A percentile compares a stretch with the other conserved stretches of the same genome.
phyloP scores from a whole-genome alignment of 805 yeast genomes.

The Monosporozyma yasuniensis region DNA sequence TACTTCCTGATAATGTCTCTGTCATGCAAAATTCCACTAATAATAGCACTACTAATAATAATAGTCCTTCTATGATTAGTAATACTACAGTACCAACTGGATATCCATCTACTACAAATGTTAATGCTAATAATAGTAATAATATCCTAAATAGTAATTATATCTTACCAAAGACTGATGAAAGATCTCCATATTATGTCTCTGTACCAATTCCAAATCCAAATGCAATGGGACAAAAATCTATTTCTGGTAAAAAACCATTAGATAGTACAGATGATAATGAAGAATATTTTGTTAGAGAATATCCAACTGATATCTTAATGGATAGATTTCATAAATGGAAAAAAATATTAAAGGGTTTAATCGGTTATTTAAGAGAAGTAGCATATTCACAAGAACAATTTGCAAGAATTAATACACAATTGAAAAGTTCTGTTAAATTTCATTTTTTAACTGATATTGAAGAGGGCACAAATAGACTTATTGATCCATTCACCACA shows the following conservation, averaged over 20 bases:
- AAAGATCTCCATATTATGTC: constrained; percentile 27
- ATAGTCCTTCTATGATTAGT: background rate
- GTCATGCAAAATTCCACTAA: constrained; percentile 2
- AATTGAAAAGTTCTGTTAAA: constrained; percentile 58
- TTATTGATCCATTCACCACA: constrained; percentile 43
- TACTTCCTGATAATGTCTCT: constrained; percentile 12
- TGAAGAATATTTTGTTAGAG: constrained; percentile 24
- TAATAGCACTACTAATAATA: background rate
- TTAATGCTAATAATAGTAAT: background rate
- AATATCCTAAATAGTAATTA: background rate
- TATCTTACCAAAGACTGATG: constrained; percentile 23
- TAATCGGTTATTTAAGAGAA: constrained; percentile 63
- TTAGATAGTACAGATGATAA: constrained; percentile 11
- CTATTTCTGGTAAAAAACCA: background rate
- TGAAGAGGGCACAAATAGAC: constrained; percentile 28
- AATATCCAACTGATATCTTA: constrained; percentile 68
- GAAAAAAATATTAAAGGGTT: constrained; percentile 65
- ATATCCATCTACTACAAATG: background rate
- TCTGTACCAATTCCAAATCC: constrained; percentile 30
- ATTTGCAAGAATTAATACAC: constrained; percentile 56
- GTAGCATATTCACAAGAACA: constrained; percentile 76
- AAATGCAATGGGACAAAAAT: constrained; percentile 7
- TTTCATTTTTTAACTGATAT: constrained; percentile 32
- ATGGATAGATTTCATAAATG: constrained; percentile 75
- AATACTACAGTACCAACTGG: background rate